Evolutionary conservation across 1,139 yeast genomes (phyloP).

Genomic region (Yamadazyma epiphylla): DNA sequence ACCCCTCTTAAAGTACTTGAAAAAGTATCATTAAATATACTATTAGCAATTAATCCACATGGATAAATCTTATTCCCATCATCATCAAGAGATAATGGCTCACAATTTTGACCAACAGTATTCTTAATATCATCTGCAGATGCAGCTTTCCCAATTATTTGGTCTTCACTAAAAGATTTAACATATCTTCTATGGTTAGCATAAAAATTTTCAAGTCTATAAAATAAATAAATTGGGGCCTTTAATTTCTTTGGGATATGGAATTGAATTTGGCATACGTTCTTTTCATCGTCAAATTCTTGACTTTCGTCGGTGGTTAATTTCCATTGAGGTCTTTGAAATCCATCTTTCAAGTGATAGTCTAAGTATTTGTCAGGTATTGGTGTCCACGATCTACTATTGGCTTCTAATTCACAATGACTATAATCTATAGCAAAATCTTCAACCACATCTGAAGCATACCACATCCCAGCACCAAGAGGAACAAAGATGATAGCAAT

Average conservation of each 20-base stretch:
- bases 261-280: slow-evolving; percentile 75
- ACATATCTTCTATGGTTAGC: slow-evolving; percentile 95
- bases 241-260: slow-evolving; percentile 70
- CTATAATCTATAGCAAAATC: slow-evolving; percentile 81
- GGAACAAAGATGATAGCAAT: slow-evolving; percentile 87
- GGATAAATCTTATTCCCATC: slow-evolving; percentile 63
- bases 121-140: slow-evolving; percentile 53
- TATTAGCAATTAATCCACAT: slow-evolving; percentile 77
- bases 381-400: slow-evolving; percentile 45
- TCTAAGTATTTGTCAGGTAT: slow-evolving; percentile 59
- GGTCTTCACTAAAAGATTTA: slow-evolving; percentile 86
- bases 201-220: slow-evolving; percentile 77
- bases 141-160: slow-evolving; percentile 73
- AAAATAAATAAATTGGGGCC: slow-evolving; percentile 75
- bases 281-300: slow-evolving; percentile 51
- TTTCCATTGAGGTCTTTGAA: slow-evolving; percentile 49
- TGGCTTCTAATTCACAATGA: slow-evolving; percentile 64
- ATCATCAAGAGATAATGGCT: slow-evolving; percentile 63
- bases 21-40: slow-evolving; percentile 67
- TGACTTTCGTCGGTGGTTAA: slow-evolving; percentile 48
- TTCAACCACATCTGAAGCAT: slow-evolving; percentile 72
- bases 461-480: slow-evolving; percentile 86
- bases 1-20: slow-evolving; percentile 39
- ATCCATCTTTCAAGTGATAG: slow-evolving; percentile 44
- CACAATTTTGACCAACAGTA: slow-evolving; percentile 78